Base-by-base conservation (phyloP, 805 yeast genomes). In the Yamadazyma sp. region DNA sequence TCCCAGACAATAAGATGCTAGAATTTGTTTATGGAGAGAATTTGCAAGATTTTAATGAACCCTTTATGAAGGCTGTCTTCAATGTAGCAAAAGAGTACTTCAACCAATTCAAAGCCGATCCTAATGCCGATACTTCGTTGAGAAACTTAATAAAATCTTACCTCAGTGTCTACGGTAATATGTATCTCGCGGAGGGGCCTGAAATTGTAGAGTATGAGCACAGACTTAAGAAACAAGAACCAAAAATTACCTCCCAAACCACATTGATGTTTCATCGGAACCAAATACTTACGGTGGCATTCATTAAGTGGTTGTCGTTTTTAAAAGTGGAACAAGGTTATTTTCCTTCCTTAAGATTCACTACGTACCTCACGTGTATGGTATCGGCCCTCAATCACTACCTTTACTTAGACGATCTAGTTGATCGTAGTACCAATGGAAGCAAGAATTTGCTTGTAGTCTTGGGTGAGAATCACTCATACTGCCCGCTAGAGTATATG, bases 311-410 rank as follows among this genome's bases (percentile, higher is more conserved):
- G 63, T 42, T 60, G 15, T 47, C 54, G 11, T 52, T 61, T 32
- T 42, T 59, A 9, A 47, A 53, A 24, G 38, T 59, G 10, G 67
- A 60, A 38, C 33, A 46, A 3, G 47, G 44, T 12, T 55, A 61
- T 44, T 61, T 57, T 35, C 62, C 67, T 0, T 47, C 59, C 10
- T 46, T 61, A 28, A 34, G 63, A 20, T 58, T 48, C 35, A 38
- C 54, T 3, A 47, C 57, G 14, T 59, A 54, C 42, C 18, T 54
- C n/a, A 55, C 64, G 10, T 25, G 57, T 2, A 51, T 61, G 47
- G 12, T 52, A 14, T 44, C 50, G 20, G 14, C 50, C 15, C 56
- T 56, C 35, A 60, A 60, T 39, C 56, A 50, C 32, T 58, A 55
- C 32, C 23, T 35, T 21, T 32, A 35, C 15, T 28, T 61, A 23